Evolutionary conservation across 2,329 filamentous ascomycete species (phyloP), one percentile per base, ranked within the genome.

Genomic region (Talaromyces sp.): DNA sequence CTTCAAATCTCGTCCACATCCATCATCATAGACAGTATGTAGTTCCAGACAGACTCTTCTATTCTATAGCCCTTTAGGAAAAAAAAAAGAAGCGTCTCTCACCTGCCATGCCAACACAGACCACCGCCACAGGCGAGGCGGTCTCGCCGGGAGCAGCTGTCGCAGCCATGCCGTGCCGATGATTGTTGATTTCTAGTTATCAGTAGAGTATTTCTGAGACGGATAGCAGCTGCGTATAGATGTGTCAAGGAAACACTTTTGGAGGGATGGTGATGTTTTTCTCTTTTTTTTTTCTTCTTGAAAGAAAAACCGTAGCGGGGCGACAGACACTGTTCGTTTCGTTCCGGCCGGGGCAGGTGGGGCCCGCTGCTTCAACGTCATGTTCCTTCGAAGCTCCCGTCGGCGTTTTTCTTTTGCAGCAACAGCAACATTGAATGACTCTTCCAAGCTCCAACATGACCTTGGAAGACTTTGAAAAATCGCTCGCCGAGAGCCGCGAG

Each of bases 61-160:
- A 21, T 13, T 46, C 14, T 17, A 46, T 21, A 10, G n/a, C 19
- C 43, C 56, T 58, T 31, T 62, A 35, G 38, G 41, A n/a, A 58
- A 13, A 27, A 13, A 27, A 41, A 27, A 41, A 32, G 32, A 55
- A 11, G 41, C 51, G 59, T 56, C 52, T 67, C 79, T 70, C 78
- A 88, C 88, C 93, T 70, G 95, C 95, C 93, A 98, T 98, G 81
- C 95, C 95, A 55, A 99, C 88, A 76, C 93, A 97, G 69, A 98
- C 92, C 62, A 99, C 88, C 63, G 90, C 86, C 52, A 91, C 87
- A 46, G 91, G 90, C 64, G 82, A 77, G 26, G 55, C 13, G 50
- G 59, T 43, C 8, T 61, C 59, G 51, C 59, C 59, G 62, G 74
- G 69, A 64, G 80, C 75, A 75, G 56, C 19, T 59, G 49, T 38